phyloP scores from a whole-genome alignment of 768 basidiomycete species.

The Leccinum incarnatum region DNA sequence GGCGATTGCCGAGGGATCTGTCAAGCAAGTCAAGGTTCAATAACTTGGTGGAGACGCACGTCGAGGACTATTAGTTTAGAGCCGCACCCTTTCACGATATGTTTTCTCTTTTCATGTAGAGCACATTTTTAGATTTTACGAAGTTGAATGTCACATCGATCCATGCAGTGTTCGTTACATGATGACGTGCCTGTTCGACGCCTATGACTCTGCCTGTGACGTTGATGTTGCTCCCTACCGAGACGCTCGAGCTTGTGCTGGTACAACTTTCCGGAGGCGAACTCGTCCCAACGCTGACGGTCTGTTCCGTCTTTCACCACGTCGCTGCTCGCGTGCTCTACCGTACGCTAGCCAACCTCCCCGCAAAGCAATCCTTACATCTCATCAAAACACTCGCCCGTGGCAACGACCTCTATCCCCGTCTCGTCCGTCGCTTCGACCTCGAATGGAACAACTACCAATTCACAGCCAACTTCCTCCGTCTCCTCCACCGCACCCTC shows the following conservation, averaged over 20 bases:
- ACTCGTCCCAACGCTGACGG: slow-evolving; percentile 24
- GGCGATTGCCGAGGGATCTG: slow-evolving; percentile 45
- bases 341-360: slow-evolving; percentile 35
- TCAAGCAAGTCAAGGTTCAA: slow-evolving; percentile 29
- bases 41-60: slow-evolving; percentile 3
- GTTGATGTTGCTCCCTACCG: slow-evolving; percentile 4
- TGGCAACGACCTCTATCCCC: slow-evolving; percentile 33
- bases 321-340: slow-evolving; percentile 36
- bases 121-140: no score
- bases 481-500: slow-evolving; percentile 46
- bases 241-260: slow-evolving; percentile 36
- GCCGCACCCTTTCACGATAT: no score
- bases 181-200: no score
- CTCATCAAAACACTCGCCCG: slow-evolving; percentile 42
- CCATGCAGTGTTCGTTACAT: no score
- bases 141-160: no score
- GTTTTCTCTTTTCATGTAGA: no score
- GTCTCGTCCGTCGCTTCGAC: slow-evolving; percentile 45
- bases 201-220: no score
- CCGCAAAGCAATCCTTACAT: slow-evolving; percentile 29
- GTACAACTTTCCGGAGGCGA: slow-evolving; percentile 25
- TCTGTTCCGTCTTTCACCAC: slow-evolving; percentile 27
- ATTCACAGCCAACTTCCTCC: slow-evolving; percentile 49
- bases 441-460: slow-evolving; percentile 38
- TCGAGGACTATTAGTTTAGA: no score